Conservation (phyloP, 148 eudicot genomes). For the Rhododendron henanense region DNA sequence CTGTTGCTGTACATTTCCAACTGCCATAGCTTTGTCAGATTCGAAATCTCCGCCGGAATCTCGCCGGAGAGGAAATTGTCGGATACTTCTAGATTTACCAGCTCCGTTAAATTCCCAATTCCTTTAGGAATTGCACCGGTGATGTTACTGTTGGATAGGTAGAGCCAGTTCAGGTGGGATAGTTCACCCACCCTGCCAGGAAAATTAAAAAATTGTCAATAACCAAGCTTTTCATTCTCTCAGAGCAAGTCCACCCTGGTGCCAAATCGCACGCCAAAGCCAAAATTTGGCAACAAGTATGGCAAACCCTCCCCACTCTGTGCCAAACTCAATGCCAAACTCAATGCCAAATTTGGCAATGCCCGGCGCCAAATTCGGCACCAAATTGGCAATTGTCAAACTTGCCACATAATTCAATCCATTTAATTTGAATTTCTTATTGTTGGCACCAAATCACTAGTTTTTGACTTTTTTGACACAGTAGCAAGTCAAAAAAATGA, state of each 20-base stretch:
- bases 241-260: too few relatives aligned
- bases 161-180: constrained; percentile 43
- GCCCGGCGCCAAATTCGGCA: background rate
- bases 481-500: background rate
- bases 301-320: too few relatives aligned
- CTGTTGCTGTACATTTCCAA: constrained; percentile 54
- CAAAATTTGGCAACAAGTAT: background rate
- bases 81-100: constrained; percentile 47
- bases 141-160: constrained; percentile 66
- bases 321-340: too few relatives aligned
- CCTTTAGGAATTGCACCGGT: constrained; percentile 49
- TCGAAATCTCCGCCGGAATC: constrained; percentile 62
- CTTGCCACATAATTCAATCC: too few relatives aligned
- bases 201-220: background rate
- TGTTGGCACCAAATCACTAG: background rate
- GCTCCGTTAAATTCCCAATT: constrained; percentile 55
- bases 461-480: background rate
- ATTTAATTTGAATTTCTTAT: background rate
- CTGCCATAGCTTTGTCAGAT: constrained; percentile 54
- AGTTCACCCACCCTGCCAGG: constrained; percentile 22
- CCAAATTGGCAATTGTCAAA: too few relatives aligned
- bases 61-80: constrained; percentile 42
- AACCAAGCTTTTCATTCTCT: background rate
- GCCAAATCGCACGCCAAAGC: background rate
- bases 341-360: background rate